These are phyloP conservation scores for Sporothrix pseudoabietina DNA, from an alignment of 2,329 filamentous ascomycete species.

Conservation along the genomic window DNA sequence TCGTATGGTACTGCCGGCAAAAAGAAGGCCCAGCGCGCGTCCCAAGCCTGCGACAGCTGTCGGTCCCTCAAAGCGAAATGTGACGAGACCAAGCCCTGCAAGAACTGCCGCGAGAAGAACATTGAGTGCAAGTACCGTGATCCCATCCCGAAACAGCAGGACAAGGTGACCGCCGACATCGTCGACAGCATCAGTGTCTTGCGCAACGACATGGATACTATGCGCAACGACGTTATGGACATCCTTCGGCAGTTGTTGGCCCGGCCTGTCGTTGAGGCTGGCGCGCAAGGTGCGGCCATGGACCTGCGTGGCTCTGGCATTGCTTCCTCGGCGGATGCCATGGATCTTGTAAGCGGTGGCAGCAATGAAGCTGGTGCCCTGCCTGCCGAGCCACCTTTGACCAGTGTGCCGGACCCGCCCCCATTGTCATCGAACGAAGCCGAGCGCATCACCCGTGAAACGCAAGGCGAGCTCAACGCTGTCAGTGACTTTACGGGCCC, in stretches of 20 bases:
- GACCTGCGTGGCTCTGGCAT: background rate
- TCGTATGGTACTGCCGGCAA: constrained; percentile 52
- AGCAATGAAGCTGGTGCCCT: background rate
- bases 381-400: background rate
- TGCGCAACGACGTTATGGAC: background rate
- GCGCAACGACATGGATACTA: constrained; percentile 15
- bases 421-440: constrained; percentile 39
- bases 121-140: constrained; percentile 86
- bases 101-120: constrained; percentile 85
- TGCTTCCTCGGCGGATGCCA: background rate
- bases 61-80: constrained; percentile 87
- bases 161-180: constrained; percentile 63
- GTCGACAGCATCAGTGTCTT: constrained; percentile 52
- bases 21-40: constrained; percentile 66
- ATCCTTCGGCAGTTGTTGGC: background rate
- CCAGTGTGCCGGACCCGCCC: constrained; percentile 30
- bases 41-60: constrained; percentile 87
- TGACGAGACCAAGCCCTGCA: constrained; percentile 81
- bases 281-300: background rate
- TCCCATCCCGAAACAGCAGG: constrained; percentile 82
- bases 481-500: constrained; percentile 53
- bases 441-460: constrained; percentile 42
- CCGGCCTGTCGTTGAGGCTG: background rate
- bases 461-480: constrained; percentile 50
- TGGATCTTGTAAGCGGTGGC: background rate